Percentiles rank a stretch among this genome's conserved stretches.
Evolutionary conservation across 345 rosid genomes (phyloP).

Genomic region (Sisymbrium altissimum): DNA sequence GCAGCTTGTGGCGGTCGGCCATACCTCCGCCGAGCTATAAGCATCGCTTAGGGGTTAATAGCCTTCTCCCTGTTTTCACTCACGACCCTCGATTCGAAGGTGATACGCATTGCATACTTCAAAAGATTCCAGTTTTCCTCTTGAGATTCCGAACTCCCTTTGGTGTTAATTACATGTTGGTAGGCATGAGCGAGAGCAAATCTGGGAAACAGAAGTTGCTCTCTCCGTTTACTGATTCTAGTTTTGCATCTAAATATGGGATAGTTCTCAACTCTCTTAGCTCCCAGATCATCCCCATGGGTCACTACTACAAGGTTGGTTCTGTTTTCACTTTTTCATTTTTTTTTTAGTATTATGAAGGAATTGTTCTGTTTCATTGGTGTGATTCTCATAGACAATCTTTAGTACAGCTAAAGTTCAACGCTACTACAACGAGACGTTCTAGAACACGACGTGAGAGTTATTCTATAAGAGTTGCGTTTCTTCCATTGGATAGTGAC

Average conservation of each 20-base stretch:
- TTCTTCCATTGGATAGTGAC: background rate
- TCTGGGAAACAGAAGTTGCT: background rate
- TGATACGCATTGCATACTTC: no score
- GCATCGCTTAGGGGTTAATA: no score
- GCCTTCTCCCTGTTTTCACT: no score
- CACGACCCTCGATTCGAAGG: no score
- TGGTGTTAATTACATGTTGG: background rate
- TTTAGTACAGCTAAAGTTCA: background rate
- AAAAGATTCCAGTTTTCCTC: background rate
- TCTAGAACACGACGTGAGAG: background rate
- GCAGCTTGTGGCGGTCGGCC: no score
- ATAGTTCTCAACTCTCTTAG: background rate
- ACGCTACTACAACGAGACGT: background rate
- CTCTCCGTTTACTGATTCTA: background rate
- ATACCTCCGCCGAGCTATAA: no score
- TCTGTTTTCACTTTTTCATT: background rate
- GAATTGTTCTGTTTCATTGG: background rate
- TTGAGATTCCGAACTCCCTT: conserved; percentile 5
- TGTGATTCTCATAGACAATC: no score
- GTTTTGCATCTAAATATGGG: no score
- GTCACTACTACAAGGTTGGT: background rate
- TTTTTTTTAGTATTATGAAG: background rate
- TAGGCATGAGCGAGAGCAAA: background rate
- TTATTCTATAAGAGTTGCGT: background rate
- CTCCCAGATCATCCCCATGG: background rate